These are phyloP conservation scores for Hevea brasiliensis DNA, from an alignment of 345 rosid species.

Conservation along the genomic window DNA sequence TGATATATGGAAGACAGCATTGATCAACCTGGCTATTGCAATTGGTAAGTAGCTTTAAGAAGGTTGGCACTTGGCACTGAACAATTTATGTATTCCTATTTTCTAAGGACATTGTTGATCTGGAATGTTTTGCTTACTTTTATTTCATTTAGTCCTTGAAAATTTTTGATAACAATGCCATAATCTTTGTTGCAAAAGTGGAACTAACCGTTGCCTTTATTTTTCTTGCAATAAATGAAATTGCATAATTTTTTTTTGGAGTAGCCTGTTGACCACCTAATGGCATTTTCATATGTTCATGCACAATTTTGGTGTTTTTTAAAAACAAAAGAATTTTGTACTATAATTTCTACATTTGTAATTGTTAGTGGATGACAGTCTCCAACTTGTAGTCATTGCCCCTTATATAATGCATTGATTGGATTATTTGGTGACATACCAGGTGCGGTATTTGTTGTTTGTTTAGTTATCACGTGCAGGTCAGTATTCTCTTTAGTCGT, in stretches of 20 bases:
- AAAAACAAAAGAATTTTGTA: not conserved
- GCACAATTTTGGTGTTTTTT: not conserved
- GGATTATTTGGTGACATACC: conserved; percentile 25
- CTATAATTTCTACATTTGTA: not conserved
- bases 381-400: conserved; percentile 6
- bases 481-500: conserved; percentile 31
- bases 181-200: not conserved
- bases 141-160: not conserved
- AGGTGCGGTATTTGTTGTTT: conserved; percentile 93
- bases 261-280: not conserved
- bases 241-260: not conserved
- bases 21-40: conserved; percentile 92
- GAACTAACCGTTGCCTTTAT: not conserved
- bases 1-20: conserved; percentile 92
- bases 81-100: not conserved
- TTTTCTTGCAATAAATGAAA: not conserved
- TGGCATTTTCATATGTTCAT: not conserved
- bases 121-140: conserved; percentile 1
- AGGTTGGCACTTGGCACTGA: conserved; percentile 6
- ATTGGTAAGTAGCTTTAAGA: conserved; percentile 59
- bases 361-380: not conserved
- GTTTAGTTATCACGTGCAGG: conserved; percentile 92
- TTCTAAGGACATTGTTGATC: conserved; percentile 4
- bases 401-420: conserved; percentile 12
- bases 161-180: not conserved